Percentiles rank a stretch among this genome's conserved stretches.
Conservation (phyloP, 169 alveolate species). For the Eimeria zaria region DNA sequence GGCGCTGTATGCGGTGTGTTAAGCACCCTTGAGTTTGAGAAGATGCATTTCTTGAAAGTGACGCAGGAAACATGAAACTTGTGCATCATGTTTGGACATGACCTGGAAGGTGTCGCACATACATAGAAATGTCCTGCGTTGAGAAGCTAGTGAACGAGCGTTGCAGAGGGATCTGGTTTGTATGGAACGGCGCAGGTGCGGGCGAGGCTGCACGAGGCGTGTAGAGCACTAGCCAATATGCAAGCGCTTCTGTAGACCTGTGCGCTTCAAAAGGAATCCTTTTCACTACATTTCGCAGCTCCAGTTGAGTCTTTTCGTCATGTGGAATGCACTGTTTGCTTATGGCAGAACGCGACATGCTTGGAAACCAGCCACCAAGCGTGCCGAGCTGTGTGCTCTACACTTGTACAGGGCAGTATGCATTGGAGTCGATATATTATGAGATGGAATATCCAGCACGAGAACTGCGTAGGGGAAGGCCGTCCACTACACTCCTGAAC, state of each 20-base stretch:
- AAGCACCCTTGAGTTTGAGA: neutral
- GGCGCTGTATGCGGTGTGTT: neutral
- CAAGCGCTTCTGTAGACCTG: neutral
- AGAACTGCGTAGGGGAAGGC: neutral
- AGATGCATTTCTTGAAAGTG: neutral
- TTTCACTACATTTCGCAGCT: neutral
- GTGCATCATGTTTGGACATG: neutral
- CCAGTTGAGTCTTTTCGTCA: neutral
- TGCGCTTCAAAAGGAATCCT: neutral
- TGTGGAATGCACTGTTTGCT: neutral
- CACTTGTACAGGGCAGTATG: neutral
- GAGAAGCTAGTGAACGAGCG: neutral
- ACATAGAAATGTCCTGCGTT: neutral
- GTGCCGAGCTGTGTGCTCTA: neutral
- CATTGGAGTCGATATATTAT: too few relatives aligned
- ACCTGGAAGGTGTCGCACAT: neutral
- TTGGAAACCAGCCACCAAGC: neutral
- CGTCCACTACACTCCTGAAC: neutral
- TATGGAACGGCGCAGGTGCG: neutral
- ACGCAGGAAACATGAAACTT: neutral
- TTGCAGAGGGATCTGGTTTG: neutral
- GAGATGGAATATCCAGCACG: neutral
- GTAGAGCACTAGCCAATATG: neutral
- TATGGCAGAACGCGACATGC: neutral
- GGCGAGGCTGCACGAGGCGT: neutral